These are phyloP conservation scores for Thuja plicata DNA, from an alignment of 83 land plant species.

Conservation along the genomic window DNA sequence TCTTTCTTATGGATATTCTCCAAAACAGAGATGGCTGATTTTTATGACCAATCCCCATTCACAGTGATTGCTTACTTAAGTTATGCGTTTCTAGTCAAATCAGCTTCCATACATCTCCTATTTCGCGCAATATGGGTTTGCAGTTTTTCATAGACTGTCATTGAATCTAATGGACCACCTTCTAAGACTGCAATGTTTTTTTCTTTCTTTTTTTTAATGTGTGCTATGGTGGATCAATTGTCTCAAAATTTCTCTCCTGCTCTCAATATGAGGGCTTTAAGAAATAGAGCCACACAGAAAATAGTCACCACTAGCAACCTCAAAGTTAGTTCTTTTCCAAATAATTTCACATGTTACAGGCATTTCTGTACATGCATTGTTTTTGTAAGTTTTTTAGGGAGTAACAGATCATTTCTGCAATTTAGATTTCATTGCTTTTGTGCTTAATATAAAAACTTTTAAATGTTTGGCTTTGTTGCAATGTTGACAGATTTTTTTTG, in stretches of 20 bases:
- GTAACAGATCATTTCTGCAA: not conserved
- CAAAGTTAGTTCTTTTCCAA: not conserved
- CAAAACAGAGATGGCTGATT: not conserved
- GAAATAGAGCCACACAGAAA: not conserved
- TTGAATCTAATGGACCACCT: not conserved
- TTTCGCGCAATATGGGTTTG: not conserved
- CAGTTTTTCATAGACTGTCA: not conserved
- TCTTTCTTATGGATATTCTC: not conserved
- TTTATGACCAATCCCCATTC: not conserved
- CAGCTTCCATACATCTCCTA: not conserved
- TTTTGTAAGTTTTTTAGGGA: not conserved
- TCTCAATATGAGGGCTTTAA: not conserved
- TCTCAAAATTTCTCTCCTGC: not conserved
- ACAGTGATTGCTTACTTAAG: not conserved
- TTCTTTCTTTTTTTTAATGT: not conserved
- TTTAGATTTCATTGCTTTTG: not conserved
- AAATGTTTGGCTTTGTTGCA: not conserved
- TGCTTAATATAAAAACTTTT: not conserved
- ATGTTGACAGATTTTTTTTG: not conserved
- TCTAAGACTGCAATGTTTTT: not conserved
- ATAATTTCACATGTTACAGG: not conserved
- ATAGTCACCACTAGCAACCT: not conserved
- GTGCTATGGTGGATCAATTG: not conserved
- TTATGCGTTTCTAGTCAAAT: not conserved
- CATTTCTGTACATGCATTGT: not conserved